A percentile compares a stretch with the other conserved stretches of the same genome.
Evolutionary conservation across 2,329 filamentous ascomycete species (phyloP).

Genomic region (Sporothrix luriei): DNA sequence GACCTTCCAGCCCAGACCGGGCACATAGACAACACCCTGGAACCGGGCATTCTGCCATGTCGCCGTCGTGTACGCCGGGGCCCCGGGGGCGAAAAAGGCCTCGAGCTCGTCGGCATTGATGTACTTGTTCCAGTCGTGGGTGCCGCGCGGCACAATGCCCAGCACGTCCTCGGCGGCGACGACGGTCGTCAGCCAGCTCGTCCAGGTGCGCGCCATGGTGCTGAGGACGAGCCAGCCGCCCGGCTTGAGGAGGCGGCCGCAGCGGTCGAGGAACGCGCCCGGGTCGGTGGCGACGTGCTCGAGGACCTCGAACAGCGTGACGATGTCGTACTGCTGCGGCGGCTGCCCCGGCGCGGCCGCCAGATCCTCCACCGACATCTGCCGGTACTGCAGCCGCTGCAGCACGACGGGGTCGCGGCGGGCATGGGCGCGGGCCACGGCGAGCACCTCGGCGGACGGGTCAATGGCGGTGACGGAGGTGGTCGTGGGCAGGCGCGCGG

Average conservation of each 20-base stretch:
- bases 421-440: constrained; percentile 75
- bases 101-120: constrained; percentile 81
- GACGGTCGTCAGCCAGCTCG: constrained; percentile 90
- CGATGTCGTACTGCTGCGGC: constrained; percentile 65
- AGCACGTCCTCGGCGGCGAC: constrained; percentile 85
- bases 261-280: constrained; percentile 69
- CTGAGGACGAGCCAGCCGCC: constrained; percentile 92
- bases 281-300: constrained; percentile 80
- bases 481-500: constrained; percentile 68
- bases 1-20: constrained; percentile 85
- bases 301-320: constrained; percentile 90
- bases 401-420: constrained; percentile 67
- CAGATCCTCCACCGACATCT: constrained; percentile 75
- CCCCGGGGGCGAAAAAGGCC: constrained; percentile 50
- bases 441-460: constrained; percentile 71
- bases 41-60: constrained; percentile 63
- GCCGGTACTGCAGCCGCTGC: constrained; percentile 69
- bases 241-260: constrained; percentile 76
- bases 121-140: constrained; percentile 96
- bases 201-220: constrained; percentile 88
- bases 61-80: constrained; percentile 38
- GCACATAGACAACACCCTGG: constrained; percentile 87
- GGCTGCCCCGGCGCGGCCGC: neutral
- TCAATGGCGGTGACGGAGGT: constrained; percentile 73
- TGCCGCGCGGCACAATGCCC: constrained; percentile 85